Conservation (phyloP, 768 basidiomycete genomes). For the Pilatotrama ljubarskyi region DNA sequence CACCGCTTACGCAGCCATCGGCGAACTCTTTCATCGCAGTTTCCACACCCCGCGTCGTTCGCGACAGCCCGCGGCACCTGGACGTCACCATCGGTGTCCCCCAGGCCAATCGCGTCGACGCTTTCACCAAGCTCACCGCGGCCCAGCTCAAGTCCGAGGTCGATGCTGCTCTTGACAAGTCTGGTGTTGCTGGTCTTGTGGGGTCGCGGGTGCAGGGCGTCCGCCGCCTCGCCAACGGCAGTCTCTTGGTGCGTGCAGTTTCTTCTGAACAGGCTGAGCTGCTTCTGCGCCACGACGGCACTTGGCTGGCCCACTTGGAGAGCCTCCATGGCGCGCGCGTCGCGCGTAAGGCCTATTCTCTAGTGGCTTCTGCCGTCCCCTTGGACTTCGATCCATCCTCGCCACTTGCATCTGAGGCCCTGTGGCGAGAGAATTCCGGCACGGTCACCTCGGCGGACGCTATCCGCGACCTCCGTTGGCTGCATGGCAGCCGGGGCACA, state of each 20-base stretch:
- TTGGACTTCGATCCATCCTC: background rate
- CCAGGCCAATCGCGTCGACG: background rate
- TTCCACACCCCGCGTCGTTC: background rate
- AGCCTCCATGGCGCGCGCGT: background rate
- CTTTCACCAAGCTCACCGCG: background rate
- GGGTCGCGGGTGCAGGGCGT: slow-evolving; percentile 1
- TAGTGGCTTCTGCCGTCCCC: background rate
- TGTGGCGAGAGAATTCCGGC: slow-evolving; percentile 1
- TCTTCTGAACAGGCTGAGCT: background rate
- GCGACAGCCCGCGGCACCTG: background rate
- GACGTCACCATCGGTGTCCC: slow-evolving; percentile 1
- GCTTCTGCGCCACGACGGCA: background rate
- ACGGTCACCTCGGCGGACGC: background rate
- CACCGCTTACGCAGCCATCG: background rate
- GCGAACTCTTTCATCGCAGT: background rate
- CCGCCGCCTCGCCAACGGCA: background rate
- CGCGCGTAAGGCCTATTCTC: background rate
- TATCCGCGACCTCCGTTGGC: background rate
- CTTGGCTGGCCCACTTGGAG: slow-evolving; percentile 1
- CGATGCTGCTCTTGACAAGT: background rate
- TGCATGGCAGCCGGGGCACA: background rate
- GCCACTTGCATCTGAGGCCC: background rate
- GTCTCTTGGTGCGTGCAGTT: background rate
- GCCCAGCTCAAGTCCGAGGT: slow-evolving; percentile 6
- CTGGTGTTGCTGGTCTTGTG: background rate